Base-by-base conservation (phyloP, 148 eudicot genomes). In the Chenopodium album region DNA sequence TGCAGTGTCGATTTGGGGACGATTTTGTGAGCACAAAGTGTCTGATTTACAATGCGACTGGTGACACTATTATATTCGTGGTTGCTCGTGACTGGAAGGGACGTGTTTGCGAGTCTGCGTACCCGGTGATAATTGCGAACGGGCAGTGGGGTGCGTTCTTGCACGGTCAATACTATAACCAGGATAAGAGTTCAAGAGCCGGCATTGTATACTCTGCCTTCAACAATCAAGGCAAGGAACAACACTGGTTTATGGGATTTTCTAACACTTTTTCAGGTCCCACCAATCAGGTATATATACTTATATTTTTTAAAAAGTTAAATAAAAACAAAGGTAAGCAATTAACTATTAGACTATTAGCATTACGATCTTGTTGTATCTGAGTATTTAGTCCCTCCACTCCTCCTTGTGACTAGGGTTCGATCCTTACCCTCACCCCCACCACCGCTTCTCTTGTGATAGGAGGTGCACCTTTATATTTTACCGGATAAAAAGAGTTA, bases 41-140 rank as follows among this genome's bases (percentile, higher is more conserved):
- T 48, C 1, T 65, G 73, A 34, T 78, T 23, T 37, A 37, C 44
- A 37, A 37, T 37, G 44, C 44, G 44, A 37, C 44, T 37, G 7
- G 44, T 34, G 37, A 34, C 37, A 34, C 37, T 34, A 34, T 34
- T 34, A 34, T 34, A 34, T 4, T 34, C 37, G 37, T 34, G 37
- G 37, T 34, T 34, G 5, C 37, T 34, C 37, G 37, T 34, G 37
- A 77, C 29, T 77, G 69, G 69, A 13, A 31, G 17, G 79, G 79
- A 0, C 23, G 31, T n/a, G 44, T 59, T 29, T 66, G 79, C 9
- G 7, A 32, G 20, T 34, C 54, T 44, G 71, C 80, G 1, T 64
- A 28, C 59, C 80, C 80, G 8, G 9, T 9, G 22, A n/a, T 63
- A 19, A 7, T 78, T 37, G 71, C n/a, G 31, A 78, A 78, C n/a